Conservation (phyloP, 257 asterid species). For the Avicennia marina region DNA sequence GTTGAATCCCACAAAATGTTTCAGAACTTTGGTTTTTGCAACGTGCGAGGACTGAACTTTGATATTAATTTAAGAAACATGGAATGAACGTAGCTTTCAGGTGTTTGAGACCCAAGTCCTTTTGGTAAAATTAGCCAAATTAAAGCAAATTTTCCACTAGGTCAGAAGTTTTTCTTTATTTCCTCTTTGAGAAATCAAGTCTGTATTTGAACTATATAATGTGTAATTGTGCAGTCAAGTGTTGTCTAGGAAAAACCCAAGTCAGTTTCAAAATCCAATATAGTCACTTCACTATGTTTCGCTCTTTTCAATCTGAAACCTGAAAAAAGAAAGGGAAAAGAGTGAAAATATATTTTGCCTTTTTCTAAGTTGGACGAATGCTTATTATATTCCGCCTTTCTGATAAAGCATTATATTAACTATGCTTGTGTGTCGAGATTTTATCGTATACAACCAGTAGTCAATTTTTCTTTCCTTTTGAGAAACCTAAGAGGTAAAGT, state of each 20-base stretch:
- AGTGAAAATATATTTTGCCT: not conserved
- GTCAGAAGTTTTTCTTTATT: not conserved
- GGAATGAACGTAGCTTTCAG: no score
- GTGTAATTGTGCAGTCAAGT: not conserved
- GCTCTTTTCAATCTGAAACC: not conserved
- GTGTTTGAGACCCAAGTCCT: not conserved
- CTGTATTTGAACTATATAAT: not conserved
- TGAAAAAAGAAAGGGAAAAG: not conserved
- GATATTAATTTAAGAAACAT: no score
- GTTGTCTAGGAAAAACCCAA: not conserved
- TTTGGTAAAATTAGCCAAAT: not conserved
- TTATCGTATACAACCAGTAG: no score
- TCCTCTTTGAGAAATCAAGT: not conserved
- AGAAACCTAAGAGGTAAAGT: no score
- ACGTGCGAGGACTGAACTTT: no score
- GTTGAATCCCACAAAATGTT: no score
- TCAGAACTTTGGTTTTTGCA: no score
- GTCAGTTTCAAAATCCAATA: not conserved
- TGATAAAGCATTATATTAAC: not conserved
- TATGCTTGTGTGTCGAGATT: not conserved
- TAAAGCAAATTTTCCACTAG: not conserved
- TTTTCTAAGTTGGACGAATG: no score
- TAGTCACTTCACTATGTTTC: not conserved
- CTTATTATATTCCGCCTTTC: no score
- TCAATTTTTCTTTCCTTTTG: no score